Percentiles rank a stretch among this genome's conserved stretches.
Conservation (phyloP, 805 yeast species). For the Nakazawaea anatomiae region DNA sequence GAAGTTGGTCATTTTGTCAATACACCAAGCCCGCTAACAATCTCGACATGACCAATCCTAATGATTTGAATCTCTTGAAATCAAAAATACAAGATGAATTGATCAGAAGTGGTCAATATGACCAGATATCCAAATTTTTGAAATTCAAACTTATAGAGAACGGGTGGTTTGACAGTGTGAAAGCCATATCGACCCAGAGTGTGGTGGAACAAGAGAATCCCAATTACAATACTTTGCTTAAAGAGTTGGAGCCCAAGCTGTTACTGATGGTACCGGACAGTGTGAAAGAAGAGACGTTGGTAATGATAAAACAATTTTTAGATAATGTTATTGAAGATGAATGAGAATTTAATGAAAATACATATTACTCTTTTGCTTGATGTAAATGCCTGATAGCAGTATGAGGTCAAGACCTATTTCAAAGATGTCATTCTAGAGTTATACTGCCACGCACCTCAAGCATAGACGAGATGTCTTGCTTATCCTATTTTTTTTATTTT, state of each 20-base stretch:
- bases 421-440: too few relatives aligned
- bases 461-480: too few relatives aligned
- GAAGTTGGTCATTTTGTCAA: too few relatives aligned
- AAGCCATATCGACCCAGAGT: constrained; percentile 45
- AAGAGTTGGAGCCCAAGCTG: constrained; percentile 59
- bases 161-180: constrained; percentile 83
- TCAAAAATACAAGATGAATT: constrained; percentile 65
- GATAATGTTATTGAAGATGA: constrained; percentile 37
- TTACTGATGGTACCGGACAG: constrained; percentile 61
- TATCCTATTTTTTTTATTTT: too few relatives aligned
- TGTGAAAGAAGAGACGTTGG: constrained; percentile 54
- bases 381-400: too few relatives aligned
- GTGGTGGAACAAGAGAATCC: constrained; percentile 34
- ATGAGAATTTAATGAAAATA: neutral
- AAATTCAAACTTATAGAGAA: constrained; percentile 61
- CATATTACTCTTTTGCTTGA: too few relatives aligned
- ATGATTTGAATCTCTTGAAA: constrained; percentile 25
- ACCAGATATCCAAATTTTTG: constrained; percentile 58
- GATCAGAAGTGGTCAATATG: constrained; percentile 76
- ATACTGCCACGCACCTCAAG: too few relatives aligned
- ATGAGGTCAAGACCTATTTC: too few relatives aligned
- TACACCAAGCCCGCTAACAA: too few relatives aligned
- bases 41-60: constrained; percentile 3
- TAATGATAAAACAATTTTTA: constrained; percentile 52
- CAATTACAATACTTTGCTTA: constrained; percentile 47